Base-by-base conservation (phyloP, 1,284 basidiomycete genomes). In the Naganishia cerealis region DNA sequence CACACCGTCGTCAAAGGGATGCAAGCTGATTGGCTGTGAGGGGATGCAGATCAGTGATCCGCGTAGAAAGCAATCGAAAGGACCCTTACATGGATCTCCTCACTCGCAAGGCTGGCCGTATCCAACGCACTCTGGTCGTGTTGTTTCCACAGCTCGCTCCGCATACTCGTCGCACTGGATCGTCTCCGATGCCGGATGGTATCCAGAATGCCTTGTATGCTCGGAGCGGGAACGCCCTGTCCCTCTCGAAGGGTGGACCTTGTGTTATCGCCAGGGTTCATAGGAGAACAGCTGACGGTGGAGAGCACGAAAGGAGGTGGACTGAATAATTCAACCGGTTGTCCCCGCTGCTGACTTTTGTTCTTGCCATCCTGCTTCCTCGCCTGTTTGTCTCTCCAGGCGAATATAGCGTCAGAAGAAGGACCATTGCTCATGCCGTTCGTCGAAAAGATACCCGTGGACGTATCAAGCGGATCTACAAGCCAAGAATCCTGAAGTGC, bases 91-190 rank as follows among this genome's bases (percentile, higher is more conserved):
- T 63, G 50, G 13, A 63, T 63, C 39, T 63, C 61, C 15, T 63
- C 61, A 26, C 61, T 63, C 3, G 61, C 61, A 15, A 63, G 33
- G 40, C 61, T 63, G 15, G 61, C 61, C n/a, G 61, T 63, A n/a
- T 63, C 61, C 50, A 63, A 42, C 10, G 61, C 61, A 63, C 61
- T 63, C 39, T 63, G 61, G 54, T 63, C 61, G n/a, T 54, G 61
- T 13, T 50, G 46, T 24, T 53, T 63, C 61, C 61, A 63, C 21
- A 54, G 16, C 9, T 63, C 61, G 18, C 61, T 54, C 38, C 61
- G 33, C 61, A 63, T 53, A 39, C 61, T 63, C 18, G 61, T 39
- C 13, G 61, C 61, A 52, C 61, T 63, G 15, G 61, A 63, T 24
- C 61, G 50, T 54, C 61, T 38, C 38, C 61, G 12, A 15, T 63